Evolutionary conservation across 1,284 basidiomycete genomes (phyloP).

Genomic region (Moesziomyces sp.): DNA sequence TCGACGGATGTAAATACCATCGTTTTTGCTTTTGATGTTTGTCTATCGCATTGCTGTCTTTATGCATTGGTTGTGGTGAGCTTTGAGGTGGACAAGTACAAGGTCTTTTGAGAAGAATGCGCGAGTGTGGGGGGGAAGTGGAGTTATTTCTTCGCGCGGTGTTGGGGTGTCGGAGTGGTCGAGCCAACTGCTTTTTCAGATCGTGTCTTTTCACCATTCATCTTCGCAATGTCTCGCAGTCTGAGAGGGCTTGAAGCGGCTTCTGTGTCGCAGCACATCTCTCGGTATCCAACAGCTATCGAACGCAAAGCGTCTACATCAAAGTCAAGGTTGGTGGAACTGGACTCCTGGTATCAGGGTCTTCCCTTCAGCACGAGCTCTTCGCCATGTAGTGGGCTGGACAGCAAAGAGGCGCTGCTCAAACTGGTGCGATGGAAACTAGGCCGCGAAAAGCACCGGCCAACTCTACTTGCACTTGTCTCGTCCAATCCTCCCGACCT

Average conservation of each 20-base stretch:
- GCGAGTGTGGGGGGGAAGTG: too few relatives aligned
- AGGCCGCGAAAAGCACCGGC: constrained; percentile 22
- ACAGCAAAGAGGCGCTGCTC: constrained; percentile 12
- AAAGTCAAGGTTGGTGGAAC: background rate
- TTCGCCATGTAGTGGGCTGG: background rate
- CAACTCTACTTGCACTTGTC: constrained; percentile 20
- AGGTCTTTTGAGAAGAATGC: too few relatives aligned
- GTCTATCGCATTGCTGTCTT: too few relatives aligned
- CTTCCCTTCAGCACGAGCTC: background rate
- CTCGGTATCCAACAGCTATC: too few relatives aligned
- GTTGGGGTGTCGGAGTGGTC: background rate
- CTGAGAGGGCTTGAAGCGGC: too few relatives aligned
- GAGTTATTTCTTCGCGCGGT: background rate
- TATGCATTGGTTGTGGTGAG: too few relatives aligned
- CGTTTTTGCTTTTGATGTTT: too few relatives aligned
- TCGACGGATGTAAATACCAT: too few relatives aligned
- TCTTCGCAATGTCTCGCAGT: background rate
- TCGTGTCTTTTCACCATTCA: background rate
- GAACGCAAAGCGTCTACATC: too few relatives aligned
- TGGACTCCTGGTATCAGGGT: constrained; percentile 28
- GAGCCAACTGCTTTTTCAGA: background rate
- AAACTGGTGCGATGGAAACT: constrained; percentile 43
- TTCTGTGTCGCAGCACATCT: too few relatives aligned
- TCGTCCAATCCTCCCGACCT: constrained; percentile 10
- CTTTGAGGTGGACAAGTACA: too few relatives aligned